phyloP scores from a whole-genome alignment of 495 filamentous ascomycete species.

The Trichocladium uniseriatum region DNA sequence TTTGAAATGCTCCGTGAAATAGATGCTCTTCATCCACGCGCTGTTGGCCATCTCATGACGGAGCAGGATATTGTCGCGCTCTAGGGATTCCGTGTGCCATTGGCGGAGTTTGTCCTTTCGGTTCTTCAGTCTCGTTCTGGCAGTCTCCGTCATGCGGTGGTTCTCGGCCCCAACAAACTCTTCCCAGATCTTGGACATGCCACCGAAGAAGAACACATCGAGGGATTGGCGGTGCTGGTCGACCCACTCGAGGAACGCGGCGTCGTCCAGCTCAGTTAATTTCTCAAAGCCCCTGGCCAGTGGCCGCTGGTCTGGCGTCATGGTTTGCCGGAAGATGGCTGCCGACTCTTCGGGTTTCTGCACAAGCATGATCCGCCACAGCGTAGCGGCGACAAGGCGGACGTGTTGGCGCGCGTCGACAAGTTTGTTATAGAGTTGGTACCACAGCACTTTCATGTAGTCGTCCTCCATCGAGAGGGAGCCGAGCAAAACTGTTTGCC shows the following conservation, averaged over 20 bases:
- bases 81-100: conserved; percentile 60
- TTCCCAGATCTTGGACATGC: conserved; percentile 74
- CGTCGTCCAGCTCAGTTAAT: conserved; percentile 76
- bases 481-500: conserved; percentile 84
- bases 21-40: conserved; percentile 91
- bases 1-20: conserved; percentile 82
- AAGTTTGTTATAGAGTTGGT: conserved; percentile 77
- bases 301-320: conserved; percentile 56
- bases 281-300: conserved; percentile 74
- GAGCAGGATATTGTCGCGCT: conserved; percentile 58
- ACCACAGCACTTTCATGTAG: conserved; percentile 75
- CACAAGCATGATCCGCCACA: conserved; percentile 85
- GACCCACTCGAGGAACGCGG: conserved; percentile 78
- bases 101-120: conserved; percentile 72
- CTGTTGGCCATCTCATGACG: conserved; percentile 75
- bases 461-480: conserved; percentile 64
- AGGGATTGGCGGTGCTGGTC: conserved; percentile 75
- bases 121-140: conserved; percentile 55
- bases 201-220: conserved; percentile 67
- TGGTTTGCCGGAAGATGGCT: conserved; percentile 57
- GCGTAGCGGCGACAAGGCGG: conserved; percentile 66
- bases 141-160: conserved; percentile 59
- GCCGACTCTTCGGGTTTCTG: conserved; percentile 84
- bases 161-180: conserved; percentile 76
- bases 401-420: conserved; percentile 54